Conservation (phyloP, 768 basidiomycete species). For the Coprinopsis strossmayeri region DNA sequence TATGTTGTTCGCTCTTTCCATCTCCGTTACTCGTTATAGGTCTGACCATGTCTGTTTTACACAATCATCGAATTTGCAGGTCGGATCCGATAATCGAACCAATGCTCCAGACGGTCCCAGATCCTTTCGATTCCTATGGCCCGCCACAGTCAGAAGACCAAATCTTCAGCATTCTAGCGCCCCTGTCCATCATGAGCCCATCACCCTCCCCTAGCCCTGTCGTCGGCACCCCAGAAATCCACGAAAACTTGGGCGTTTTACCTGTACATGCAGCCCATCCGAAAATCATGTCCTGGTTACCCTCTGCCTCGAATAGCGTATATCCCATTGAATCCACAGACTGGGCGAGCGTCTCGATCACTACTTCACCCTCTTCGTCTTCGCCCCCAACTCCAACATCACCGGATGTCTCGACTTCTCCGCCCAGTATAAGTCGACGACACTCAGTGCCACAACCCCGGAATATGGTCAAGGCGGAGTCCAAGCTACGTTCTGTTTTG, state of each 20-base stretch:
- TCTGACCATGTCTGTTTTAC: not conserved
- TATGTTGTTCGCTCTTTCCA: conserved; percentile 34
- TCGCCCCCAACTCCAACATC: conserved; percentile 12
- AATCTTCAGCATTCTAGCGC: conserved; percentile 89
- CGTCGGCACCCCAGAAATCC: conserved; percentile 40
- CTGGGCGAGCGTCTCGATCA: conserved; percentile 39
- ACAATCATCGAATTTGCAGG: conserved; percentile 26
- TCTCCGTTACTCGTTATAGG: conserved; percentile 11
- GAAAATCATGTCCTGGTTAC: conserved; percentile 26
- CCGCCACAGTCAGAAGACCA: conserved; percentile 83
- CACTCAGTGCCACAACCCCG: conserved; percentile 43
- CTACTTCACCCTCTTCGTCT: conserved; percentile 12
- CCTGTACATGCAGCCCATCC: conserved; percentile 7
- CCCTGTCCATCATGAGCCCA: conserved; percentile 65
- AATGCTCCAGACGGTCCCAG: conserved; percentile 84
- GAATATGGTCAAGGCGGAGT: conserved; percentile 47
- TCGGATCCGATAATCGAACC: conserved; percentile 89
- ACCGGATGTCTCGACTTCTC: conserved; percentile 37
- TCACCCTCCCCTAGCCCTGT: conserved; percentile 59
- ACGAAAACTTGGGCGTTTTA: not conserved
- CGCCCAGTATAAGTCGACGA: conserved; percentile 38
- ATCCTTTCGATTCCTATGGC: conserved; percentile 90
- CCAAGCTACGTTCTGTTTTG: conserved; percentile 70
- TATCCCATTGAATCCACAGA: conserved; percentile 48
- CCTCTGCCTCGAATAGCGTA: conserved; percentile 32